Base-by-base conservation (phyloP, 768 basidiomycete genomes). In the Mrakia hoshinonis region DNA sequence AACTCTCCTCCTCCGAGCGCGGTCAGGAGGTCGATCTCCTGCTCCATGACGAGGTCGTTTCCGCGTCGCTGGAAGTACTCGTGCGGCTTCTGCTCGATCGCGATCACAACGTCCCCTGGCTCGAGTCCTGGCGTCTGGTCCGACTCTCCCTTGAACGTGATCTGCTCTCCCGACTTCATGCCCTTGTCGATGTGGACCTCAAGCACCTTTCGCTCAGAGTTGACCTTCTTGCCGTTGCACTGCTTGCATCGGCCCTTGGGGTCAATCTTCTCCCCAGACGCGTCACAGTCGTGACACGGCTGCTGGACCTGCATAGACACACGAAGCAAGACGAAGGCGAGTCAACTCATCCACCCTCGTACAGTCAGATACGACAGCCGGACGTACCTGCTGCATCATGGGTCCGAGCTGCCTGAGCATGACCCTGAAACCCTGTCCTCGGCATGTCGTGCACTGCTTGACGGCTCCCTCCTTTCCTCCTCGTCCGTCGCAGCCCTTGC, bases 131-230 rank as follows among this genome's bases (percentile, higher is more conserved):
- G 94, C 4, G 90, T 86, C 79, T 96, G 92, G 78, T 96, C 92
- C 75, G 90, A 91, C 82, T 95, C 94, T 58, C 93, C 93, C 67
- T 83, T 79, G 82, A 95, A 96, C 67, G 84, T 85, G 76, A 95
- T 89, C 0, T 90, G 91, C 80, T 95, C 90, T 13, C 91, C 92
- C 68, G 89, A 88, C 82, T 89, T 91, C 93, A 96, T 96, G 65
- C 93, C 93, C 83, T 92, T 93, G 85, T 97, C 94, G 84, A 97
- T 89, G 79, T 93, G 90, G 47, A 99, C 95, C 81, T 99, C 96
- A 77, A 98, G 82, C 73, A 97, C 87, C 82, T 98, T 98, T 81
- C 95, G 91, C 81, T 99, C 96, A 47, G 90, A 87, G 51, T 89
- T 72, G 67, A 90, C 88, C 84, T 98, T 99, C 85, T 95, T 96